A percentile compares a stretch with the other conserved stretches of the same genome.
Evolutionary conservation across 768 basidiomycete genomes (phyloP).

Genomic region (Suillus subalutaceus): DNA sequence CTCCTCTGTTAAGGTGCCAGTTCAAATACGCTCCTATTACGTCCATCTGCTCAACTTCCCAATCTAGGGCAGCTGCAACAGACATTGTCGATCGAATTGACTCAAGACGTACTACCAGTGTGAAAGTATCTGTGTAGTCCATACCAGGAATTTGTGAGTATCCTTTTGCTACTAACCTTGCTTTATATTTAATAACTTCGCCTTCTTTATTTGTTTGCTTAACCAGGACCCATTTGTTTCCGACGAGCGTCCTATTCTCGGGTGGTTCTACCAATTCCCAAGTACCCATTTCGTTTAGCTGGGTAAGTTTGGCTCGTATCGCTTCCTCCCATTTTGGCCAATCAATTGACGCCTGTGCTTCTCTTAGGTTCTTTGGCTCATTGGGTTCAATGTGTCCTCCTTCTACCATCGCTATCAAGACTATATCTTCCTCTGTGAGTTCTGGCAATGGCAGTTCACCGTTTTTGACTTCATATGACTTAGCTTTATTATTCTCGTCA

Average conservation of each 20-base stretch:
- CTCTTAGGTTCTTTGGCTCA: neutral
- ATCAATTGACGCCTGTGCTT: neutral
- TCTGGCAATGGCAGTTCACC: neutral
- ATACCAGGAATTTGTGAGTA: conserved; percentile 39
- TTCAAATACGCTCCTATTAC: conserved; percentile 34
- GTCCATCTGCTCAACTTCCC: conserved; percentile 34
- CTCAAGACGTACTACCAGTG: conserved; percentile 29
- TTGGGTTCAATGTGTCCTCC: neutral
- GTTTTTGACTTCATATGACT: no score
- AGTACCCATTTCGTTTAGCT: conserved; percentile 4
- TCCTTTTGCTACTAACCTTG: conserved; percentile 42
- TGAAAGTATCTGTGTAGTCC: conserved; percentile 39
- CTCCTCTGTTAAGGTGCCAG: conserved; percentile 32
- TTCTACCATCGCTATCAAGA: no score
- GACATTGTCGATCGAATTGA: conserved; percentile 28
- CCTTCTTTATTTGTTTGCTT: conserved; percentile 15
- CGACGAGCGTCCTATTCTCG: conserved; percentile 23
- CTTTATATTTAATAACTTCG: conserved; percentile 29
- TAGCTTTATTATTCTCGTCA: no score
- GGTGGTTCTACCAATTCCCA: conserved; percentile 33
- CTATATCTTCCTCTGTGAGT: neutral
- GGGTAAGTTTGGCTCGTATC: conserved; percentile 1
- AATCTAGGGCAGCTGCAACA: conserved; percentile 19
- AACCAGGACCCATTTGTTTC: conserved; percentile 32
- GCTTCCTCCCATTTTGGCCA: conserved; percentile 13